These are phyloP conservation scores for Podospora pseudocomata DNA, from an alignment of 495 filamentous ascomycete genomes.

Conservation along the genomic window DNA sequence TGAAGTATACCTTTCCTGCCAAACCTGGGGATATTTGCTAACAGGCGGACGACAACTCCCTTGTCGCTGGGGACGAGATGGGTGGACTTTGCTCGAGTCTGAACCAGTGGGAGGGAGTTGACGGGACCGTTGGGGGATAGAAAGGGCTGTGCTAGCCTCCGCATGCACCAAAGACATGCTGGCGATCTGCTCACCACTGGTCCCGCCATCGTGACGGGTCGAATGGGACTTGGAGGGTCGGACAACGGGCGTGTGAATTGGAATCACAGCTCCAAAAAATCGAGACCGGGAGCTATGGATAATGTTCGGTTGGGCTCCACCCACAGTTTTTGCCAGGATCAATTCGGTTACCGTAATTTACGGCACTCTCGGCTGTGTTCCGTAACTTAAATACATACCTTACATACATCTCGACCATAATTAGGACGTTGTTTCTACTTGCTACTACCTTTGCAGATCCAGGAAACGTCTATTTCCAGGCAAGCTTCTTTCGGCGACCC, in stretches of 20 bases:
- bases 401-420: too few relatives aligned
- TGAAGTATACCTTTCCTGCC: constrained; percentile 52
- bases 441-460: too few relatives aligned
- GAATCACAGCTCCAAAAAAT: neutral
- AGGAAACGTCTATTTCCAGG: neutral
- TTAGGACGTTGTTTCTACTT: too few relatives aligned
- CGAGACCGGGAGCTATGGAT: constrained; percentile 5
- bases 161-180: constrained; percentile 32
- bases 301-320: constrained; percentile 10
- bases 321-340: too few relatives aligned
- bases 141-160: constrained; percentile 27
- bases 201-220: constrained; percentile 18
- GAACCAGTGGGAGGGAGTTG: constrained; percentile 17
- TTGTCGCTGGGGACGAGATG: constrained; percentile 28
- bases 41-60: constrained; percentile 57
- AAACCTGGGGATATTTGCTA: constrained; percentile 56
- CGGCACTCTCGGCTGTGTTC: too few relatives aligned
- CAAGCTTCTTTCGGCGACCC: neutral
- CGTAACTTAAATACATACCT: too few relatives aligned
- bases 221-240: neutral
- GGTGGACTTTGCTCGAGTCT: constrained; percentile 31
- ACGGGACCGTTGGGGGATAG: constrained; percentile 8
- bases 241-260: neutral
- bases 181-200: constrained; percentile 23
- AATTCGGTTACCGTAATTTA: too few relatives aligned